Percentiles rank a stretch among this genome's conserved stretches.
Conservation (phyloP, 164 flowering plant species). For the Aristolochia fimbriata region DNA sequence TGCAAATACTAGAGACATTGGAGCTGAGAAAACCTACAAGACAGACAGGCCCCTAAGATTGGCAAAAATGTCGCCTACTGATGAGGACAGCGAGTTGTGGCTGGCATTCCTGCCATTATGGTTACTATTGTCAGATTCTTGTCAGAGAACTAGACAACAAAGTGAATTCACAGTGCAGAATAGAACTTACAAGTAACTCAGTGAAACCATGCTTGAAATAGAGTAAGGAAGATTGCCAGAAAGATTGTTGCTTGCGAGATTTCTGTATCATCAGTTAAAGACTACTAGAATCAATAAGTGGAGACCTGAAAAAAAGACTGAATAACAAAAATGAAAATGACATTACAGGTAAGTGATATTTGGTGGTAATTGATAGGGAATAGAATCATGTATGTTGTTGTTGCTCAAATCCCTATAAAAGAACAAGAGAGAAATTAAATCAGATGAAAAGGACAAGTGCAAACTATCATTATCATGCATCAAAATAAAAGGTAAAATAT, state of each 20-base stretch:
- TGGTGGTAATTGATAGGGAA: constrained; percentile 89
- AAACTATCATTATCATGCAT: not conserved
- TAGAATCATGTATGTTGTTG: constrained; percentile 64
- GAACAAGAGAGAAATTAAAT: not conserved
- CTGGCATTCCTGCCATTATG: constrained; percentile 60
- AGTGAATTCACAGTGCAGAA: not conserved
- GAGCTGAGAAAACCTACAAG: constrained; percentile 38
- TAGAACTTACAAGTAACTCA: constrained; percentile 60
- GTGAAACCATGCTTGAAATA: constrained; percentile 48
- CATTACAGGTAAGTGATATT: constrained; percentile 76
- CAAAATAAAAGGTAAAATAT: too few relatives aligned
- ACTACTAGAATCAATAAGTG: not conserved
- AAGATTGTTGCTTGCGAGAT: constrained; percentile 71
- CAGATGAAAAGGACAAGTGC: not conserved
- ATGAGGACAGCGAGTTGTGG: constrained; percentile 46
- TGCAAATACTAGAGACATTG: too few relatives aligned
- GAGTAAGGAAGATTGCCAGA: constrained; percentile 87
- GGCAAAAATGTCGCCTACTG: constrained; percentile 56
- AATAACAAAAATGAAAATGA: not conserved
- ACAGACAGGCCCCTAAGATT: constrained; percentile 37
- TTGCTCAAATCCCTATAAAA: constrained; percentile 69
- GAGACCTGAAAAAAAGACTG: not conserved
- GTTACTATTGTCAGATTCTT: not conserved
- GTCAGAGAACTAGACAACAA: too few relatives aligned
- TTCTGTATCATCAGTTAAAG: constrained; percentile 43